A percentile compares a stretch with the other conserved stretches of the same genome.
These are phyloP conservation scores for Plasmodium coatneyi DNA, from an alignment of 169 alveolate species.

Conservation along the genomic window DNA sequence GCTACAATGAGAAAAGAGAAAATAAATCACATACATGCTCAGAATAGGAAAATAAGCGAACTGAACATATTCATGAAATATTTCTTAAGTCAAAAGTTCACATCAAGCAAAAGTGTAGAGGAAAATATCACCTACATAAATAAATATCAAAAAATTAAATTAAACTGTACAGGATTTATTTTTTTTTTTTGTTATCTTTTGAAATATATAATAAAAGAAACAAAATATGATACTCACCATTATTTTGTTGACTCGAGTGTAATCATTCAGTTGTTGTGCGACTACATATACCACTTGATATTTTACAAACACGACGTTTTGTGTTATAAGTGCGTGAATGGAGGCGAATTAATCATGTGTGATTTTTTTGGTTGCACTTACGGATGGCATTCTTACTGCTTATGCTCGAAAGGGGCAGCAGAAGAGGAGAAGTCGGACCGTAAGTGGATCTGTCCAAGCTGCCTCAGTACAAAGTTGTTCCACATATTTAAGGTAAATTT, in stretches of 20 bases:
- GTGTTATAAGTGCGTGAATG: slow-evolving; percentile 80
- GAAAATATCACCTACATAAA: slow-evolving; percentile 19
- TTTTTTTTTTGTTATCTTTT: slow-evolving; percentile 45
- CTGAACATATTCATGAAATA: slow-evolving; percentile 46
- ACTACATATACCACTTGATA: slow-evolving; percentile 25
- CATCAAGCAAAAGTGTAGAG: slow-evolving; percentile 16
- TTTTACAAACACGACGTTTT: slow-evolving; percentile 77
- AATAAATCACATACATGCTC: slow-evolving; percentile 35
- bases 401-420: slow-evolving; percentile 48
- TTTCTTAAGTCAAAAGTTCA: slow-evolving; percentile 38
- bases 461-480: slow-evolving; percentile 23
- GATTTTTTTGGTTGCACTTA: slow-evolving; percentile 76
- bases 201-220: slow-evolving; percentile 42
- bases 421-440: slow-evolving; percentile 1
- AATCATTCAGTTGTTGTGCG: slow-evolving; percentile 62
- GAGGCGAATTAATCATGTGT: slow-evolving; percentile 84
- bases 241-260: slow-evolving; percentile 3
- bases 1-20: slow-evolving; percentile 30
- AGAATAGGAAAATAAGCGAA: slow-evolving; percentile 12
- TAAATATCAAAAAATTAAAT: slow-evolving; percentile 34
- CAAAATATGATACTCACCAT: slow-evolving; percentile 39
- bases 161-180: slow-evolving; percentile 37
- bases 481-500: slow-evolving; percentile 45
- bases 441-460: slow-evolving; percentile 77
- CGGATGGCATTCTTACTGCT: slow-evolving; percentile 83